Evolutionary conservation across 441 rosid genomes (phyloP).

Genomic region (Erodium chrysanthum): DNA sequence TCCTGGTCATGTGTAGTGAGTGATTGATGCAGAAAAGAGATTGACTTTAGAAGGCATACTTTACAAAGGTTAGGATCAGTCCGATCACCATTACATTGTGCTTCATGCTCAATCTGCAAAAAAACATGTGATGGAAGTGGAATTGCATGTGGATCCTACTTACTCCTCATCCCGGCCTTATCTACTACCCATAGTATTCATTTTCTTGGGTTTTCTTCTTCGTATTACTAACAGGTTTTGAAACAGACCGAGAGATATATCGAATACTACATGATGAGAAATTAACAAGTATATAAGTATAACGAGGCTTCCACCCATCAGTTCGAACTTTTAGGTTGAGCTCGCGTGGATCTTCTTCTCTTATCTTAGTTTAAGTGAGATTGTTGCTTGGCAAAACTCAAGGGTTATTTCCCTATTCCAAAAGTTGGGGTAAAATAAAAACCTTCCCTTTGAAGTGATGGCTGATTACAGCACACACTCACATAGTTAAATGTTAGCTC

Average conservation of each 20-base stretch:
- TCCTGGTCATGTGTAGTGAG: neutral
- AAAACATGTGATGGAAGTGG: slow-evolving; percentile 6
- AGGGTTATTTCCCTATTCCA: neutral
- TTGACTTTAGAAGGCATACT: neutral
- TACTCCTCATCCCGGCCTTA: neutral
- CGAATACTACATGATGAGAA: too few species aligned
- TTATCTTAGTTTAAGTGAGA: neutral
- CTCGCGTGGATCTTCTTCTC: neutral
- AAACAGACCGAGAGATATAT: neutral
- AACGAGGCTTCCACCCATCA: too few species aligned
- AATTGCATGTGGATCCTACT: slow-evolving; percentile 8
- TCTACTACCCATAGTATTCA: neutral
- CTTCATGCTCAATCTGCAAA: slow-evolving; percentile 7
- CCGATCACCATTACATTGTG: neutral
- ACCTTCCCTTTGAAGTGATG: neutral
- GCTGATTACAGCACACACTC: slow-evolving; percentile 7
- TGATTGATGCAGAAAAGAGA: neutral
- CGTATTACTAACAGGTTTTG: neutral
- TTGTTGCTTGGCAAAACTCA: slow-evolving; percentile 10
- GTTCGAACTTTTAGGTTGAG: too few species aligned
- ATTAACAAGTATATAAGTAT: too few species aligned
- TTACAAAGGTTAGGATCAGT: slow-evolving; percentile 3
- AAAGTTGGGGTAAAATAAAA: neutral
- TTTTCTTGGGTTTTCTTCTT: neutral
- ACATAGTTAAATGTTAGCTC: neutral